These are phyloP conservation scores for Aspergillus leporis DNA, from an alignment of 495 filamentous ascomycete genomes.

Conservation along the genomic window DNA sequence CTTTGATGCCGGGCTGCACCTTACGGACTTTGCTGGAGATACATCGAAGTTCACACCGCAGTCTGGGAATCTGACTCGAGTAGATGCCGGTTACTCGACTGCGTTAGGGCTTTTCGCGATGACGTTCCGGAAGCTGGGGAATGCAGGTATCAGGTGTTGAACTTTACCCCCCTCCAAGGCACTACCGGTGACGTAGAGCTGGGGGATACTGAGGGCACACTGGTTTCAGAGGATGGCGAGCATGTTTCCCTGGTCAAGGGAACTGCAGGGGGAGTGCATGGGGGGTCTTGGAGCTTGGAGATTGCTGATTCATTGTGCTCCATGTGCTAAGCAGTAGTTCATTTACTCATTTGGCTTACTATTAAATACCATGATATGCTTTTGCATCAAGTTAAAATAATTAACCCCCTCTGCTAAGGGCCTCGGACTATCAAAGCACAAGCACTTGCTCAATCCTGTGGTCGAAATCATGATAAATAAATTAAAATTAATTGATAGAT, in stretches of 20 bases:
- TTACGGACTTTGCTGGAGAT: constrained; percentile 41
- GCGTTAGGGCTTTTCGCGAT: constrained; percentile 44
- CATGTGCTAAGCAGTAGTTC: constrained; percentile 16
- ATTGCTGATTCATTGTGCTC: constrained; percentile 25
- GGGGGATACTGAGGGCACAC: constrained; percentile 6
- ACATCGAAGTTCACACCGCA: constrained; percentile 50
- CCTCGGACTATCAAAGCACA: too few relatives aligned
- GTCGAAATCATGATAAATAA: too few relatives aligned
- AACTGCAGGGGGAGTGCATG: constrained; percentile 9
- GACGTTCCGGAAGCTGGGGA: constrained; percentile 2
- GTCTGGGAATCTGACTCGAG: constrained; percentile 46
- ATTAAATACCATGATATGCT: too few relatives aligned
- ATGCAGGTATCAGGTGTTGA: constrained; percentile 13
- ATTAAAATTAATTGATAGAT: too few relatives aligned
- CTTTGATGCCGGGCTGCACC: constrained; percentile 51
- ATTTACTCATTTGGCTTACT: constrained; percentile 8
- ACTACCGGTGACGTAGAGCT: constrained; percentile 21
- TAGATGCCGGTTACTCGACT: constrained; percentile 52
- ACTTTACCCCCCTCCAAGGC: constrained; percentile 15
- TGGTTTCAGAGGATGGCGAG: constrained; percentile 17
- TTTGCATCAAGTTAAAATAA: too few relatives aligned
- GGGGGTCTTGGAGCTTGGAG: constrained; percentile 20
- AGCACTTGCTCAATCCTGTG: too few relatives aligned
- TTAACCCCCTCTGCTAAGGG: too few relatives aligned
- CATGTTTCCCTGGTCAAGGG: constrained; percentile 12